Evolutionary conservation across 129 eudicot species (phyloP), one percentile per base, ranked within the genome.

Genomic region (Smallanthus sonchifolius): DNA sequence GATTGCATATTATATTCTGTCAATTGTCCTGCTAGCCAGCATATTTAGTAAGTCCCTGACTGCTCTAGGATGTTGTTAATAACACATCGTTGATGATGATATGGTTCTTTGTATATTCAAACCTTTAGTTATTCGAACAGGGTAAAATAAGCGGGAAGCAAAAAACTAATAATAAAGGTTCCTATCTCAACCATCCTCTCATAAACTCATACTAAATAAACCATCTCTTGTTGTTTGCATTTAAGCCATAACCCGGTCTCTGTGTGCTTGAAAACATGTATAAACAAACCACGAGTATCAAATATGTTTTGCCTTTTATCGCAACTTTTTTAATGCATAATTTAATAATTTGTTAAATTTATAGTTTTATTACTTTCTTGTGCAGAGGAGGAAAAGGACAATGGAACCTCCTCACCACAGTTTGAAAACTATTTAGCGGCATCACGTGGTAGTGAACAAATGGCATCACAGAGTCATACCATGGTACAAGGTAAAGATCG

Each of bases 351-450:
- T 60, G 42, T 34, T 60, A 14, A 59, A 13, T 60, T 32, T 34
- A 11, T 32, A 34, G 15, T 39, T 47, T 6, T 43, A 0, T 63
- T 48, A 32, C 59, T 38, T 67, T 59, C 37, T 71, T 65, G 48
- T 77, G 66, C 81, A 84, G 89, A 82, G 75, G 77, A 65, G 30
- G 92, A 87, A 77, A 77, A 82, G 72, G 19, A 9, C 40, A 1
- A 2, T 3, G 92, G 85, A 39, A 60, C 56, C 45, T 79, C 47
- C 75, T 87, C 92, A 38, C 85, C 86, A 20, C 86, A 87, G 83
- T 79, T 84, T 73, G 87, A 82, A 49, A 71, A 56, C 52, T 62
- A 75, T 66, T 38, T 69, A 55, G 56, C 59, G 6, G 65, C 75
- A 73, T 81, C 85, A 43, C 34, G 43, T 30, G 28, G 65, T 9